These are phyloP conservation scores for Mollisiaceae sp. DNA, from an alignment of 2,329 filamentous ascomycete genomes.

Conservation along the genomic window DNA sequence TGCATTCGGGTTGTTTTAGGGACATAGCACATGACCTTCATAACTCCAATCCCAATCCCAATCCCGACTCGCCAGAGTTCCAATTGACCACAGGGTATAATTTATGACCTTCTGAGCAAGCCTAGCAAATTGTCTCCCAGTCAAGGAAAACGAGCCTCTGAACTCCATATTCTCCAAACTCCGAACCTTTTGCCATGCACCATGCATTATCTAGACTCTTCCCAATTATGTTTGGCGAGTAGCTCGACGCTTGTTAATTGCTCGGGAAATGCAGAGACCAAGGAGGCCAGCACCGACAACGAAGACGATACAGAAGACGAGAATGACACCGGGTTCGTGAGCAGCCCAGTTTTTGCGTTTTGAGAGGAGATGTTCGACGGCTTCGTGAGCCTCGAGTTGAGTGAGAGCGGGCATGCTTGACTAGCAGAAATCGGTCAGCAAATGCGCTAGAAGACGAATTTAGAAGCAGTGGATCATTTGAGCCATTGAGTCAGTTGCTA, in stretches of 20 bases:
- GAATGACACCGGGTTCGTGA: conserved; percentile 62
- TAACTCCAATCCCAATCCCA: not conserved
- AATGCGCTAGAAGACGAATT: not conserved
- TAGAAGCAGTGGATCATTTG: not conserved
- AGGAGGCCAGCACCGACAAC: conserved; percentile 57
- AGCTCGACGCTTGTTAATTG: conserved; percentile 41
- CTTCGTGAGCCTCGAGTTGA: conserved; percentile 23
- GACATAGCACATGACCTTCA: not conserved
- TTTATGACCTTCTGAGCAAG: not conserved
- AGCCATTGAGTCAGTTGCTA: not conserved
- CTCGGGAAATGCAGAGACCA: conserved; percentile 54
- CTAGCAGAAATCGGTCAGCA: not conserved
- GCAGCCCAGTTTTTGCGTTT: conserved; percentile 62
- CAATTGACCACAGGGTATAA: not conserved
- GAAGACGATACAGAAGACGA: conserved; percentile 67
- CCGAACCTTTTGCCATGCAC: not conserved
- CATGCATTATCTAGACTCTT: not conserved
- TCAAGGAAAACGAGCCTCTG: not conserved
- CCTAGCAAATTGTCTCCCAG: not conserved
- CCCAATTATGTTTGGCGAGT: not conserved
- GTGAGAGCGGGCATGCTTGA: conserved; percentile 31
- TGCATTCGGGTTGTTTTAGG: not conserved
- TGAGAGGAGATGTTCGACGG: conserved; percentile 44
- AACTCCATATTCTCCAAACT: conserved; percentile 4
- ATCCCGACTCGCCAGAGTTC: not conserved